Percentiles rank a stretch among this genome's conserved stretches.
Evolutionary conservation across 2,329 filamentous ascomycete species (phyloP).

Genomic region (Alternaria hordeiaustralica): DNA sequence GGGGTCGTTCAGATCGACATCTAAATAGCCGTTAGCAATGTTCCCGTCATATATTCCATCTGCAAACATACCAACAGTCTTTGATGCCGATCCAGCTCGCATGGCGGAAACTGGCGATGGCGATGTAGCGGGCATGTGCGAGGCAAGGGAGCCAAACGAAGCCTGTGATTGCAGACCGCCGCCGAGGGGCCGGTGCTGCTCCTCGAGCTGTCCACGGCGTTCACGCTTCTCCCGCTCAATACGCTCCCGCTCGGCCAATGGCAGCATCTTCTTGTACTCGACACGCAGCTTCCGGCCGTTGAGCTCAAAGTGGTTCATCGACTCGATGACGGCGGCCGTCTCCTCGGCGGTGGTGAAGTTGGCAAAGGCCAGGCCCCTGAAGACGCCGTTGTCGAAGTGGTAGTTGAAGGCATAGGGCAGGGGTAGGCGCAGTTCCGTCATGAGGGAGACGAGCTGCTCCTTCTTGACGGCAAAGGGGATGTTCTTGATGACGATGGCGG

Average conservation of each 20-base stretch:
- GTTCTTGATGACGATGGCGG: constrained; percentile 99
- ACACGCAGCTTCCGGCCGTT: constrained; percentile 93
- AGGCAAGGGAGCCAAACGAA: constrained; percentile 80
- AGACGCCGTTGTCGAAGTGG: constrained; percentile 97
- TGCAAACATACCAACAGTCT: constrained; percentile 49
- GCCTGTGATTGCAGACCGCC: constrained; percentile 79
- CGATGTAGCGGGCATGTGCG: constrained; percentile 67
- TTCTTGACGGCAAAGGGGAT: constrained; percentile 99
- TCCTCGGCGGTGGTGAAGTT: constrained; percentile 97
- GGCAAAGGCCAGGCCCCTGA: constrained; percentile 93
- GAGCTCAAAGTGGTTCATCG: constrained; percentile 94
- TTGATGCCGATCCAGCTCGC: constrained; percentile 52
- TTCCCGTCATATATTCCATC: neutral
- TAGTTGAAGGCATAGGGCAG: constrained; percentile 99
- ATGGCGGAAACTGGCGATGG: constrained; percentile 70
- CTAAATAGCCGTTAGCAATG: constrained; percentile 49
- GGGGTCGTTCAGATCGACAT: constrained; percentile 91
- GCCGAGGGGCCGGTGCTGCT: constrained; percentile 83
- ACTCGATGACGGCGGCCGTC: constrained; percentile 88
- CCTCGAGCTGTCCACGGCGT: constrained; percentile 92
- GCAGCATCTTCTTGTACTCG: constrained; percentile 99
- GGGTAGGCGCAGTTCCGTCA: constrained; percentile 92
- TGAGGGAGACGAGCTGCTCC: constrained; percentile 88
- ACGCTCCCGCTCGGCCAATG: constrained; percentile 88
- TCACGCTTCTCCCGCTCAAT: constrained; percentile 98